Evolutionary conservation across 1,139 yeast genomes (phyloP).

Genomic region (Citeromyces hawaiiensis): DNA sequence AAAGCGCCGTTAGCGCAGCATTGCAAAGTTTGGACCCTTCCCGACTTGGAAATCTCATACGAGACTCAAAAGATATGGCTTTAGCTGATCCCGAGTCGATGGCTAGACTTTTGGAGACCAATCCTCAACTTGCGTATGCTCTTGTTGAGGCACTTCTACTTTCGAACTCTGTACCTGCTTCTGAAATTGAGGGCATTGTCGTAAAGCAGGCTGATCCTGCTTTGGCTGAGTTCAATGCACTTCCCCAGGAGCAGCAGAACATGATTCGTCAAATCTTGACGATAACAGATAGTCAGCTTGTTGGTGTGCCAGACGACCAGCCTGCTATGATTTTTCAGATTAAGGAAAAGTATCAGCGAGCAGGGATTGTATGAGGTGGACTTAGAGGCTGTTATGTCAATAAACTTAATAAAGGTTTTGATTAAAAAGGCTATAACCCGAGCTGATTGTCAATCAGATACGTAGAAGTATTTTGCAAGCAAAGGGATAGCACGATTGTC

Average conservation of each 20-base stretch:
- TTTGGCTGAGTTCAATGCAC: background rate
- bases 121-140: constrained; percentile 75
- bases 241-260: constrained; percentile 33
- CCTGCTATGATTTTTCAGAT: constrained; percentile 23
- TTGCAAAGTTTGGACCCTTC: constrained; percentile 43
- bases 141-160: constrained; percentile 64
- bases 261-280: constrained; percentile 42
- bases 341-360: constrained; percentile 17
- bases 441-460: too few relatives aligned
- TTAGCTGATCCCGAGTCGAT: constrained; percentile 50
- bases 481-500: too few relatives aligned
- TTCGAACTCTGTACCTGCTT: constrained; percentile 42
- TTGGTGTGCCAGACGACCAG: constrained; percentile 48
- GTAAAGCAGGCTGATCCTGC: constrained; percentile 1
- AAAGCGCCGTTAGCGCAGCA: constrained; percentile 48
- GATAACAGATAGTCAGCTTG: constrained; percentile 52
- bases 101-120: constrained; percentile 46
- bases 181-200: constrained; percentile 29
- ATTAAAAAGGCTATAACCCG: too few relatives aligned
- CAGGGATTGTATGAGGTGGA: background rate
- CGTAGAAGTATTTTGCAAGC: too few relatives aligned
- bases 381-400: background rate
- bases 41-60: constrained; percentile 39
- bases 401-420: too few relatives aligned
- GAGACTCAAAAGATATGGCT: constrained; percentile 55